Evolutionary conservation across 2,329 filamentous ascomycete genomes (phyloP), one percentile per base, ranked within the genome.

Genomic region (Botryotinia narcissicola): DNA sequence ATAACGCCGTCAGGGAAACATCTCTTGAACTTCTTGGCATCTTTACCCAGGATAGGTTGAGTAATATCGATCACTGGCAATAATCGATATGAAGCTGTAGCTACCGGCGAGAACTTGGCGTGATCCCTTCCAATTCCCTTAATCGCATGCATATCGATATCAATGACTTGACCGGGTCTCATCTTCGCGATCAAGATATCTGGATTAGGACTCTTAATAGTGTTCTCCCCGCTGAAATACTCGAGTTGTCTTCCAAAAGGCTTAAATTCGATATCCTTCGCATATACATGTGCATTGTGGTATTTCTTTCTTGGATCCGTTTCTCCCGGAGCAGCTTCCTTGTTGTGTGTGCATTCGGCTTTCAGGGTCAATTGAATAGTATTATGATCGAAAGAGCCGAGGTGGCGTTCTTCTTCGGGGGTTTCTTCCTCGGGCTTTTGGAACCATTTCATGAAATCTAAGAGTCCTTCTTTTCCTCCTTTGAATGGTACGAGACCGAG

Each of bases 71-170:
- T 98, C 77, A 91, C 91, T 12, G 96, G 96, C 80, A 99, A 85
- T 32, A 99, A 88, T 68, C 96, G 90, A 85, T 99, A 99, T 37
- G 92, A 93, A 4, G 96, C 96, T 1, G 96, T 98, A 4, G 95
- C 95, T 51, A 98, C 96, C 64, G 96, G 96, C 0, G 94, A 97
- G 85, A 96, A 99, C 84, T 99, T 99, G 78, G 96, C 92, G 83
- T 99, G 96, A 83, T 99, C 96, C 76, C 92, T 90, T 66, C 96
- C 96, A 77, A 97, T 90, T 75, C 97, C 96, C 85, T 98, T 97
- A 84, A 97, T 91, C 84, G 95, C 96, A 85, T 98, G 95, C 88
- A 97, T 92, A 77, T 93, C 90, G 75, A 98, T 86, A 80, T 93
- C 88, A 79, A 99, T 93, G 78, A 90, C 89, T 86, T 99, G 97